These are phyloP conservation scores for Populus pruinosa DNA, from an alignment of 345 rosid genomes.

Conservation along the genomic window DNA sequence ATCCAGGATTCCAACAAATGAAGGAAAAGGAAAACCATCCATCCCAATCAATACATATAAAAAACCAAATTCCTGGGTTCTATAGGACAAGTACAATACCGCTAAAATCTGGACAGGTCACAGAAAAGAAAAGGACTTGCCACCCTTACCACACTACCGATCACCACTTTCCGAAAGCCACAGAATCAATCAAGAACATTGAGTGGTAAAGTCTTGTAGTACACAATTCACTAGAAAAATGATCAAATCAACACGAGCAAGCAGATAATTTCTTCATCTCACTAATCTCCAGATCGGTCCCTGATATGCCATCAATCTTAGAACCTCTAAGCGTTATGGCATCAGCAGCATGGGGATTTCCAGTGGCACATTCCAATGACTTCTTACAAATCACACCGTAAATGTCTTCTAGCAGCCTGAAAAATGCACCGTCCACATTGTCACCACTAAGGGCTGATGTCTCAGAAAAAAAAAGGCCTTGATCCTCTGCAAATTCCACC, in stretches of 20 bases:
- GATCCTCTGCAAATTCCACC: slow-evolving; percentile 73
- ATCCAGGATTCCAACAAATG: not conserved
- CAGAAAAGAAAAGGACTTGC: not conserved
- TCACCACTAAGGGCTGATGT: slow-evolving; percentile 76
- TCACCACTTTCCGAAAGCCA: not conserved
- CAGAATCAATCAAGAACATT: not conserved
- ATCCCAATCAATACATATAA: not conserved
- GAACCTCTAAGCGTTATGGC: slow-evolving; percentile 47
- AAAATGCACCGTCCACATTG: slow-evolving; percentile 69
- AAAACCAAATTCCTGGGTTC: not conserved
- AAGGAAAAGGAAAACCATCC: not conserved
- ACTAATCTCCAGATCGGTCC: slow-evolving; percentile 57
- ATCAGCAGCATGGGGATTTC: slow-evolving; percentile 26
- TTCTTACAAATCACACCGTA: slow-evolving; percentile 48
- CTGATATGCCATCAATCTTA: slow-evolving; percentile 53
- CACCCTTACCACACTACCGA: not conserved
- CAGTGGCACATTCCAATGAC: slow-evolving; percentile 31
- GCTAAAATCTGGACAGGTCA: not conserved
- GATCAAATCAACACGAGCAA: slow-evolving; percentile 49
- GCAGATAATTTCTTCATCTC: slow-evolving; percentile 49
- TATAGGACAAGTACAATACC: not conserved
- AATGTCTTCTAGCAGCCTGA: slow-evolving; percentile 59
- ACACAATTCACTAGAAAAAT: not conserved
- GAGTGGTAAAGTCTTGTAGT: not conserved
- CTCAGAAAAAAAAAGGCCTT: slow-evolving; percentile 71